phyloP scores from a whole-genome alignment of 768 basidiomycete genomes.

The Termitomyces titanicus region DNA sequence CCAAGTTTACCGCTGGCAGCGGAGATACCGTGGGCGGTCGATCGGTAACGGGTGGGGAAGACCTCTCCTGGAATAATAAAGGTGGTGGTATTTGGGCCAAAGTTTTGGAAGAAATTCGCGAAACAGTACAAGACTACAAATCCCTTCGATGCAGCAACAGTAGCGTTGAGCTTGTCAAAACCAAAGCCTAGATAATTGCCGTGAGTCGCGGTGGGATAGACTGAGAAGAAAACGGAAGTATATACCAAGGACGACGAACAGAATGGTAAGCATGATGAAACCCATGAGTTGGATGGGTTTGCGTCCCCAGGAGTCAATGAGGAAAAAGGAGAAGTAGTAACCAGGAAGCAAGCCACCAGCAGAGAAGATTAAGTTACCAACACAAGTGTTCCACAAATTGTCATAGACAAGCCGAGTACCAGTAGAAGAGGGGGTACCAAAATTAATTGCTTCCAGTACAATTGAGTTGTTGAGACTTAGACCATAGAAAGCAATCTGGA shows the following conservation, averaged over 20 bases:
- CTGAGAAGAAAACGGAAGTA: constrained; percentile 1
- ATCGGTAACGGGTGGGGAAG: constrained; percentile 87
- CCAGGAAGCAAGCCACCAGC: constrained; percentile 80
- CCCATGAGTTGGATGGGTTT: constrained; percentile 80
- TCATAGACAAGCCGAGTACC: constrained; percentile 44
- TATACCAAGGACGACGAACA: constrained; percentile 61
- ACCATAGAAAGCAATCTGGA: constrained; percentile 82
- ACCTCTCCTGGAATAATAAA: constrained; percentile 79
- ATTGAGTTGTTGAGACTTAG: constrained; percentile 78
- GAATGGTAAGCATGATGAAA: constrained; percentile 57
- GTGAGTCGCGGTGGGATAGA: not conserved
- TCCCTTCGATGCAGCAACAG: constrained; percentile 38
- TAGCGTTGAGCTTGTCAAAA: constrained; percentile 52
- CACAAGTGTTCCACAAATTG: constrained; percentile 57
- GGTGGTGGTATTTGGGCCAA: constrained; percentile 77
- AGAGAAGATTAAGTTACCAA: constrained; percentile 75
- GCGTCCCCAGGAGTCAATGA: constrained; percentile 78
- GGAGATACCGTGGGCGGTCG: constrained; percentile 79
- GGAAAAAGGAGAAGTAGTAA: constrained; percentile 57
- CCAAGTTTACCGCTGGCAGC: constrained; percentile 83
- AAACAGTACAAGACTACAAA: constrained; percentile 85
- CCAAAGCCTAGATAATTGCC: constrained; percentile 50
- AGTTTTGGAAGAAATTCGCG: constrained; percentile 87
- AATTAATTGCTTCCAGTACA: constrained; percentile 71
- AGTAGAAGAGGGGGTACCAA: constrained; percentile 42